Evolutionary conservation across 257 asterid genomes (phyloP), one percentile per base, ranked within the genome.

Genomic region (Nicotiana undulata): DNA sequence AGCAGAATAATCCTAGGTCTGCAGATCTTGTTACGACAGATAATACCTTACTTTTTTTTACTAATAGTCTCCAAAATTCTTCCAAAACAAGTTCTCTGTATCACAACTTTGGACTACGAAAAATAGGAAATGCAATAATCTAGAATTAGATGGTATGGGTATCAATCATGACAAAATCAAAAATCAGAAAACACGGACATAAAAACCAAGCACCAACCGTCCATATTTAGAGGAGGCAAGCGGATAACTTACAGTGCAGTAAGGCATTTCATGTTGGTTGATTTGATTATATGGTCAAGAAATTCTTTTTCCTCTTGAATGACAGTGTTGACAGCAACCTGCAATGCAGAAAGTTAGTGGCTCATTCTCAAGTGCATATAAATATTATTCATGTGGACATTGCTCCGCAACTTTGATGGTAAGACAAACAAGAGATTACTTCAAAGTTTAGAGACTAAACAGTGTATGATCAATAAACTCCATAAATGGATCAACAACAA

Each of bases 211-310:
- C 26, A 40, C 63, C 31, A 40, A 78, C 3, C 12, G 9, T 10
- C 40, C 52, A 79, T 9, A 29, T 37, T 79, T 9, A 3, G n/a
- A 28, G 49, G 53, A 26, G 53, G 15, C 17, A 79, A 63, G 34
- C 5, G 1, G 68, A 68, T 60, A 75, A 87, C 99, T 90, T 86
- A 96, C 99, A 18, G 87, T 6, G 95, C 94, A 52, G 99, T 94
- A 83, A 96, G 90, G 90, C 99, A 96, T 84, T 89, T 94, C 99
- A 96, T 92, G 88, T 96, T 96, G 87, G 99, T 96, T n/a, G 99
- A 94, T 82, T 86, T 92, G 82, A 96, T 91, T 49, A 96, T 94
- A 84, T 96, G 99, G 66, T 92, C 97, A 10, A 96, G 98, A 67
- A 96, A 96, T 83, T 92, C 98, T 87, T 94, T 96, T 85, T 94